Evolutionary conservation across 345 rosid species (phyloP).

Genomic region (Rhizophora mangle): DNA sequence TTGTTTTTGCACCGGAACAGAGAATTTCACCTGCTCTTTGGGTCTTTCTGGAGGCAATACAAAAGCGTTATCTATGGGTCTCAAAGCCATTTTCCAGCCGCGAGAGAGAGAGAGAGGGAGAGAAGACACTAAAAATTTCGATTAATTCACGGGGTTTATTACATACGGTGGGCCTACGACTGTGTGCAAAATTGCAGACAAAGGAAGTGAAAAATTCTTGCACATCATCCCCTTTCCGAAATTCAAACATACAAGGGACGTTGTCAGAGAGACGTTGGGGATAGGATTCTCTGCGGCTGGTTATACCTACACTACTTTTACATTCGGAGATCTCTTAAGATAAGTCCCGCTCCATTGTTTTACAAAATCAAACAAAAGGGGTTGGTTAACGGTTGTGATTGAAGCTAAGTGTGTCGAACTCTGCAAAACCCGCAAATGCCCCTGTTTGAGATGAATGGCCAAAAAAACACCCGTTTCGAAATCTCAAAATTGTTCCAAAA

Average conservation of each 20-base stretch:
- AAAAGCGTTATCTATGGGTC: constrained; percentile 80
- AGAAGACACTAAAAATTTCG: neutral
- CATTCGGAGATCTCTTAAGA: too few relatives aligned
- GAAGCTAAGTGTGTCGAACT: too few relatives aligned
- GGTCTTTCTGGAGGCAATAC: constrained; percentile 53
- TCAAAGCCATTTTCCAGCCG: constrained; percentile 57
- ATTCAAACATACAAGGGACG: constrained; percentile 13
- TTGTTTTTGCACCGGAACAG: constrained; percentile 32
- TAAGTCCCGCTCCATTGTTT: too few relatives aligned
- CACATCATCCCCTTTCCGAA: neutral
- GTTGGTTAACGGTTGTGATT: too few relatives aligned
- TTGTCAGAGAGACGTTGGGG: neutral
- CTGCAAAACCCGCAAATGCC: too few relatives aligned
- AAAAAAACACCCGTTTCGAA: too few relatives aligned
- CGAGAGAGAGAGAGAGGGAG: neutral
- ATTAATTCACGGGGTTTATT: too few relatives aligned
- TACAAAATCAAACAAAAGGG: too few relatives aligned
- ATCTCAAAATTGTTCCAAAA: too few relatives aligned
- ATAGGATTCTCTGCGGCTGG: neutral
- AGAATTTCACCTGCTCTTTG: constrained; percentile 57
- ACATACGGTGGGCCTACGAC: too few relatives aligned
- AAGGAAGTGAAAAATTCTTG: neutral
- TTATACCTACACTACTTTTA: neutral
- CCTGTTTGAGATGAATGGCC: too few relatives aligned
- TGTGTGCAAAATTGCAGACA: neutral